Base-by-base conservation (phyloP, 129 eudicot genomes). In the Scalesia atractyloides region DNA sequence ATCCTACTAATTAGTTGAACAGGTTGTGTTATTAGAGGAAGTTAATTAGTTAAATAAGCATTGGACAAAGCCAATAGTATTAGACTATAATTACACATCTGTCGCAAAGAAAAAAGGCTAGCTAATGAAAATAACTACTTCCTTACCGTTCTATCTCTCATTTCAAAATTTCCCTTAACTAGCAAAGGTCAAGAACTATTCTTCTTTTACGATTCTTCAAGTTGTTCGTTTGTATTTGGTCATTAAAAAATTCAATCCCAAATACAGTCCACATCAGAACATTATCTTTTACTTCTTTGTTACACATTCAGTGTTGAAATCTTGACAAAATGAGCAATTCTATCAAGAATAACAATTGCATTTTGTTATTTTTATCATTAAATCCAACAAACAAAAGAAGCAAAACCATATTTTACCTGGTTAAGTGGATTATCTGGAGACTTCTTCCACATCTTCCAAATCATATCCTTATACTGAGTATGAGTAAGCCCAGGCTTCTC, bases 401-500 rank as follows among this genome's bases (percentile, higher is more conserved):
- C 12, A 34, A 53, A 18, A 1, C 18, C 9, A 62, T 70, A 71
- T 53, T 43, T 73, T 76, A 86, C 97, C 97, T 88, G 89, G 80
- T 94, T 94, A 59, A 90, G 91, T 65, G 98, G 98, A 76, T 94
- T 94, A 70, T 90, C 98, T 0, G 97, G 98, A 68, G 98, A 94
- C 65, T 94, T 94, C 88, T 90, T 94, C 98, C 98, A 94, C 46
- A 90, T 73, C 81, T 90, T 94, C 98, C 98, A 94, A 52, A 94
- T 79, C 97, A 90, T 80, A 74, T 94, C 98, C 80, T 88, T 94
- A 73, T 94, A 94, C 37, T 94, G 98, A 33, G 92, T 94, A 75
- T 90, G 98, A 62, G 98, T 94, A 12, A 94, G 91, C 11, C 98
- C 98, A 56, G 98, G 98, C 67, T 94, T 94, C 80, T 94, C 98